These are phyloP conservation scores for Mortierella sp. DNA, from an alignment of 371 early-diverging fungal genomes.

Conservation along the genomic window DNA sequence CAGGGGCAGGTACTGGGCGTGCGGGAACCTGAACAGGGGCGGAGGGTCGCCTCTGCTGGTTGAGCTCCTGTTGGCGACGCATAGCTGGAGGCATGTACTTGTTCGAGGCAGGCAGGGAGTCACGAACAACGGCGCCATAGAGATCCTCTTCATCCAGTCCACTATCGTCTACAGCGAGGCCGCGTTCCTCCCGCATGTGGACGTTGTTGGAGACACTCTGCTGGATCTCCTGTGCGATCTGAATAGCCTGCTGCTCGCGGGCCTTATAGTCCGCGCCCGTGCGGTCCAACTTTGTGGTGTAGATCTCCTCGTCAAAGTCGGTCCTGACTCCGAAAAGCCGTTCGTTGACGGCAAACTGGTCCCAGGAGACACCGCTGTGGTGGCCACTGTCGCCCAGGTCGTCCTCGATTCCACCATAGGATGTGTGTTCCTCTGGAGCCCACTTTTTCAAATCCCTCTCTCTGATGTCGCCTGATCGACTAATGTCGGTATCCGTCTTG, in stretches of 20 bases:
- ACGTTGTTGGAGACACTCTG: slow-evolving; percentile 79
- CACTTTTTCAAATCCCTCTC: slow-evolving; percentile 92
- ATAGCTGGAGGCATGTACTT: slow-evolving; percentile 88
- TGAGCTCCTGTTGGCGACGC: slow-evolving; percentile 67
- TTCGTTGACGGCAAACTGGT: slow-evolving; percentile 99
- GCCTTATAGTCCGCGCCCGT: slow-evolving; percentile 88
- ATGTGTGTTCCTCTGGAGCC: slow-evolving; percentile 75
- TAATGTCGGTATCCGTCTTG: slow-evolving; percentile 93
- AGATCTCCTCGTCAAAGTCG: slow-evolving; percentile 96
- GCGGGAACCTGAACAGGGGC: slow-evolving; percentile 26
- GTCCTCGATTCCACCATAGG: slow-evolving; percentile 62
- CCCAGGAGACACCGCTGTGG: slow-evolving; percentile 79
- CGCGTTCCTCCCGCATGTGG: slow-evolving; percentile 97
- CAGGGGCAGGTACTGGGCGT: slow-evolving; percentile 18
- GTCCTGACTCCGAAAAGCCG: slow-evolving; percentile 95
- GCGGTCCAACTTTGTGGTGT: slow-evolving; percentile 95
- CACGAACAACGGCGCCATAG: slow-evolving; percentile 84
- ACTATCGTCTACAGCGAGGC: slow-evolving; percentile 71
- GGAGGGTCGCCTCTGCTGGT: slow-evolving; percentile 34
- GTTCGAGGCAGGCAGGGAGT: slow-evolving; percentile 66
- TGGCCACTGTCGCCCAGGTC: slow-evolving; percentile 55
- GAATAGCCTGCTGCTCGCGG: slow-evolving; percentile 88
- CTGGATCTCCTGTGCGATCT: slow-evolving; percentile 94
- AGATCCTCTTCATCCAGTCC: slow-evolving; percentile 92
- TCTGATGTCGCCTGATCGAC: slow-evolving; percentile 67